Base-by-base conservation (phyloP, 306 rosid species). In the Herpetospermum pedunculosum region DNA sequence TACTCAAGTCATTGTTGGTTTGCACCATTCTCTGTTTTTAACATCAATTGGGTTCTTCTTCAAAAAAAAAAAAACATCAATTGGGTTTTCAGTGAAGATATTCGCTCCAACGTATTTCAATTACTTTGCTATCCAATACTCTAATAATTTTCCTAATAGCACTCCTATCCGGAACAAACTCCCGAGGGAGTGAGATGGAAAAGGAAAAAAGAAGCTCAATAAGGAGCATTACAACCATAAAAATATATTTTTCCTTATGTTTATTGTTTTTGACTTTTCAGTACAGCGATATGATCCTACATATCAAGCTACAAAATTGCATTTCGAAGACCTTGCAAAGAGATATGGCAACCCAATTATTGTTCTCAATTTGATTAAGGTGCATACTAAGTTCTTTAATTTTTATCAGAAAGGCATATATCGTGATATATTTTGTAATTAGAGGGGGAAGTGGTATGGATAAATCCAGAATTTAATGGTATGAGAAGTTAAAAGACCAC, bases 211-310 rank as follows among this genome's bases (percentile, higher is more conserved):
- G n/a, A n/a, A n/a, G n/a, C n/a, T n/a, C n/a, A n/a, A n/a, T n/a
- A n/a, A n/a, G n/a, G n/a, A n/a, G n/a, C n/a, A n/a, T n/a, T n/a
- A n/a, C 38, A 58, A 58, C 40, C 19, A 11, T 15, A 23, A 8
- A 41, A 11, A 13, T 15, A 19, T n/a, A 37, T 38, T 41, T 75
- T 16, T 50, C 48, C n/a, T 40, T 64, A 47, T 30, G 46, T 57
- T 38, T 55, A 28, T 9, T 53, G 25, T 13, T 52, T 32, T 41
- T 81, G 77, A 74, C 37, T 78, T 76, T 80, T 69, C 87, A 92
- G 97, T 94, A 82, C 98, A 94, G 85, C 90, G 98, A 84, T 91
- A 91, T 76, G 97, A 94, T 80, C 98, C 98, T 62, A 94, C 95
- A 65, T 94, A 94, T 69, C 80, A 94, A 81, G 89, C 98, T 77